Base-by-base conservation (phyloP, 169 alveolate species). In the Cryptosporidium canis region DNA sequence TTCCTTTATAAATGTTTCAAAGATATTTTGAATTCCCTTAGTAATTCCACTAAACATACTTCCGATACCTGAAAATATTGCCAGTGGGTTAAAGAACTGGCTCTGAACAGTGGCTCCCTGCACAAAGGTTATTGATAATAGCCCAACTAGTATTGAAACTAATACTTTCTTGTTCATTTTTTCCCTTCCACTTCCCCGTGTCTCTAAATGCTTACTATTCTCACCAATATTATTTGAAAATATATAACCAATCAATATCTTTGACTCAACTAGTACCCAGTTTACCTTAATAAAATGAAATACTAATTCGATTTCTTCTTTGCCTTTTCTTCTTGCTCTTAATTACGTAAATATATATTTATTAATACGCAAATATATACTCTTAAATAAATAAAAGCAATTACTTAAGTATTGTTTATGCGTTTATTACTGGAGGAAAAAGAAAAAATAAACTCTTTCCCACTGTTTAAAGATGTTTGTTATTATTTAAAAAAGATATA, bases 1-100 rank as follows among this genome's bases (percentile, higher is more conserved):
- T 27, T 77, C 87, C 27, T 77, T 61, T 21, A 77, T 56, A 14
- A 77, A 55, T 24, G 63, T 58, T 24, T 77, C 87, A 77, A 77
- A 77, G 21, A 61, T 61, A 16, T 61, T 44, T 24, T 77, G 87
- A 39, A 77, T 77, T 0, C 72, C 87, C 18, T 31, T 58, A 14
- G 77, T 61, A 11, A 77, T 37, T 11, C 87, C 87, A 27, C n/a
- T 35, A 43, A 77, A 77, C 1, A 77, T 6, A 29, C 51, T 61
- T 16, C 72, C 72, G n/a, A 77, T 58, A 21, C 87, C 87, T 11
- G 77, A 41, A 63, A 77, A 77, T 11, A 77, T 77, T 12, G 87
- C 18, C 3, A 58, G n/a, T 77, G 77, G 77, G 29, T 58, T 55
- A 45, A 61, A 77, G n/a, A 66, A 66, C 31, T 77, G 70, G 29